Conservation (phyloP, 1,284 basidiomycete genomes). For the Mrakiaceae sp. region DNA sequence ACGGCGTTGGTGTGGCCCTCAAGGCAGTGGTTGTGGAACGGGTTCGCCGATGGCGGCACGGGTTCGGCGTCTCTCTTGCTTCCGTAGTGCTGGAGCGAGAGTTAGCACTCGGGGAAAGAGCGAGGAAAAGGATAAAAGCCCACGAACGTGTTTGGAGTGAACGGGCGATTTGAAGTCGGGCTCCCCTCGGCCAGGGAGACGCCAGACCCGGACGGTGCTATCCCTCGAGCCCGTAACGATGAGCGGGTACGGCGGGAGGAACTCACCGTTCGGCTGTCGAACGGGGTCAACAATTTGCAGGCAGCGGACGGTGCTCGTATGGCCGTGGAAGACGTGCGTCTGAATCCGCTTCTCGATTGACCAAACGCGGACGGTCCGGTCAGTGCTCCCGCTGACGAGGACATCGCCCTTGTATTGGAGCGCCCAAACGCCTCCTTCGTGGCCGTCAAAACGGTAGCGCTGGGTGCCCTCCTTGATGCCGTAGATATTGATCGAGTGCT, state of each 20-base stretch:
- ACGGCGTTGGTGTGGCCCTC: conserved; percentile 84
- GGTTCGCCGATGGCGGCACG: conserved; percentile 54
- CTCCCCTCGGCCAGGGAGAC: conserved; percentile 65
- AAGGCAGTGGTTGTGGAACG: conserved; percentile 73
- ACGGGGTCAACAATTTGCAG: conserved; percentile 38
- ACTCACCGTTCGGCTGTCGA: conserved; percentile 34
- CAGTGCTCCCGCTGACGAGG: conserved; percentile 84
- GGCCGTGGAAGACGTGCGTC: conserved; percentile 83
- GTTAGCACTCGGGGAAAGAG: not conserved
- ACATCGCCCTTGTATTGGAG: conserved; percentile 59
- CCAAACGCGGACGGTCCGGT: conserved; percentile 90
- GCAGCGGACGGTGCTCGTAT: conserved; percentile 71
- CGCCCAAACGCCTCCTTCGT: conserved; percentile 94
- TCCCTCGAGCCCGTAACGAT: conserved; percentile 91
- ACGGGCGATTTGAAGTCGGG: conserved; percentile 46
- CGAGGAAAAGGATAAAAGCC: not conserved
- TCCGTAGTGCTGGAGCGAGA: not conserved
- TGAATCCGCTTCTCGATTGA: conserved; percentile 65
- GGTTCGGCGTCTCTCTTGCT: conserved; percentile 18
- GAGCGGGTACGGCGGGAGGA: conserved; percentile 46
- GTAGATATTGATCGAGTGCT: conserved; percentile 86
- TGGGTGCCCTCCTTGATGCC: conserved; percentile 66
- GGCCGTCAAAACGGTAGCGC: conserved; percentile 64
- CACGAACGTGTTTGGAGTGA: not conserved
- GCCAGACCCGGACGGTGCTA: conserved; percentile 81